Evolutionary conservation across 164 flowering plant species (phyloP).

Genomic region (Akebia trifoliata): DNA sequence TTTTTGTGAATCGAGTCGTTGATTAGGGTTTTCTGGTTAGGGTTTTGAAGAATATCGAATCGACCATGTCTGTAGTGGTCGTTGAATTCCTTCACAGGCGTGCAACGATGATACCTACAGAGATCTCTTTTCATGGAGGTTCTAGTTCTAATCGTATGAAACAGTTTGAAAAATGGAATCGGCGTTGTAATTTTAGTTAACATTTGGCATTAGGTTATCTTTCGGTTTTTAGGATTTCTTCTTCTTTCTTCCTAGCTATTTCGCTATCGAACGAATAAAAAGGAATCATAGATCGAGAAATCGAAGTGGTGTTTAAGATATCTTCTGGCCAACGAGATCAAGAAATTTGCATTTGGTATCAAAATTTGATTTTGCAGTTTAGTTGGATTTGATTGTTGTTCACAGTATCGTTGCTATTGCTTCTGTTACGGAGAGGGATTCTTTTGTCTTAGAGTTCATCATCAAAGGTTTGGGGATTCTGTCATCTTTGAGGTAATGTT

Average conservation of each 20-base stretch:
- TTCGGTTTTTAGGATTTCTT: slow-evolving; percentile 7
- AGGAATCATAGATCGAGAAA: neutral
- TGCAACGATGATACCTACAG: slow-evolving; percentile 22
- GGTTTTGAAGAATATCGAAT: slow-evolving; percentile 55
- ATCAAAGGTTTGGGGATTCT: too few relatives aligned
- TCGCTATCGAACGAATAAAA: too few relatives aligned
- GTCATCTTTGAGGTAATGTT: too few relatives aligned
- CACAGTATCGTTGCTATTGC: neutral
- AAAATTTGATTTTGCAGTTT: neutral
- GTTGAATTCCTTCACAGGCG: slow-evolving; percentile 11
- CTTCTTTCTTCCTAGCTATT: neutral
- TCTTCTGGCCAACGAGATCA: neutral
- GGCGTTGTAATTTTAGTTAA: slow-evolving; percentile 91
- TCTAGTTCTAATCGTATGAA: slow-evolving; percentile 62
- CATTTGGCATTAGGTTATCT: neutral
- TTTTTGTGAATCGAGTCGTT: too few relatives aligned
- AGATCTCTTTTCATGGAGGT: slow-evolving; percentile 23
- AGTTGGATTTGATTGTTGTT: neutral
- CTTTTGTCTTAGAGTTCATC: too few relatives aligned
- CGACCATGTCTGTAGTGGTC: slow-evolving; percentile 67
- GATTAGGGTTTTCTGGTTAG: too few relatives aligned
- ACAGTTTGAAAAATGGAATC: slow-evolving; percentile 67
- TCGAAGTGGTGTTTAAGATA: neutral
- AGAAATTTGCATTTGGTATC: neutral
- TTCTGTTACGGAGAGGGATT: neutral